Evolutionary conservation across 106 monocot genomes (phyloP).

Genomic region (Ottelia alismoides): DNA sequence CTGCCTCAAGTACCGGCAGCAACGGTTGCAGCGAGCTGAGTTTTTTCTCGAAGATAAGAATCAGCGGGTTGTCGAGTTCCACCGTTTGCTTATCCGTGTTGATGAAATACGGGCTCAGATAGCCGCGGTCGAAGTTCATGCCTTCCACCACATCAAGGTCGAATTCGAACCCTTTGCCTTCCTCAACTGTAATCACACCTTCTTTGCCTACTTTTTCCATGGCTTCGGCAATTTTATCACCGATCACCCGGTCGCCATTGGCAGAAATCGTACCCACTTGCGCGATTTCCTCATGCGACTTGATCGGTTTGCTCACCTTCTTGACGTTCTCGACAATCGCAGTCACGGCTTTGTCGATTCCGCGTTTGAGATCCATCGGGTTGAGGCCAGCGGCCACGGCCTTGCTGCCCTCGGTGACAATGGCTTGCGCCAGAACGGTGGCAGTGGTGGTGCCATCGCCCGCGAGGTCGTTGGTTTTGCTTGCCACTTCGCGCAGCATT

Average conservation of each 20-base stretch:
- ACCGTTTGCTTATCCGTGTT: neutral
- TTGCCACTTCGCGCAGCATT: neutral
- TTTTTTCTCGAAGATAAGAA: no score
- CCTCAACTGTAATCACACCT: conserved; percentile 61
- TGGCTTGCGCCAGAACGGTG: neutral
- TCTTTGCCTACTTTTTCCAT: conserved; percentile 95
- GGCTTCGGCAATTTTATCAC: conserved; percentile 71
- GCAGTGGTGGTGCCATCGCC: conserved; percentile 1
- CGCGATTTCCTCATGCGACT: neutral
- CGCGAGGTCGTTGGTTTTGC: neutral
- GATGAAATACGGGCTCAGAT: neutral
- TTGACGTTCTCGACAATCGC: neutral
- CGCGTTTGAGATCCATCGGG: neutral
- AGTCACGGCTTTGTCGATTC: neutral
- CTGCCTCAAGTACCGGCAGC: no score
- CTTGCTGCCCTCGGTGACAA: neutral
- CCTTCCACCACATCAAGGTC: neutral
- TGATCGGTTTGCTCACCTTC: neutral
- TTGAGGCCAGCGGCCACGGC: neutral
- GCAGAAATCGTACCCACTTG: conserved; percentile 76
- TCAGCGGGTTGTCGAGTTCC: neutral
- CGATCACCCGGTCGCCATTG: conserved; percentile 77
- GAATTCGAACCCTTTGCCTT: neutral
- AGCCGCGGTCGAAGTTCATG: neutral
- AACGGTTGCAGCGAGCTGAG: no score